Evolutionary conservation across 331 rosid genomes (phyloP).

Genomic region (Acacia pycnantha): DNA sequence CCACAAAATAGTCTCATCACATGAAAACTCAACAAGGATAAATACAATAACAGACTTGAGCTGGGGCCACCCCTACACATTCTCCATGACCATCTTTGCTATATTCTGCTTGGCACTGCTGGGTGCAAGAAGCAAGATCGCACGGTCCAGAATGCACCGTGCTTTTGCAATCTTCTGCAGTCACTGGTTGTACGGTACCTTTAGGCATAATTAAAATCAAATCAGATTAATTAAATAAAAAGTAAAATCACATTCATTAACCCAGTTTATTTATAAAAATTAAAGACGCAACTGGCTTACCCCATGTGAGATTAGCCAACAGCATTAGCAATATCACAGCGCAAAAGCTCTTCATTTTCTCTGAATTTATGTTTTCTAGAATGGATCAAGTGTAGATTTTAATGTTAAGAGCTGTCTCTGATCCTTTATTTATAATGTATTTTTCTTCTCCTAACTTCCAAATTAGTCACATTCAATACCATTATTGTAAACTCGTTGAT

Average conservation of each 20-base stretch:
- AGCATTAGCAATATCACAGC: background rate
- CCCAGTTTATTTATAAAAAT: background rate
- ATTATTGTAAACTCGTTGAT: rapidly evolving
- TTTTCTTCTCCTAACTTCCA: too few species aligned
- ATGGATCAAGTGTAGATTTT: too few species aligned
- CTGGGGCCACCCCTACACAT: background rate
- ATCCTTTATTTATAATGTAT: too few species aligned
- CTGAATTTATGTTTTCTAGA: too few species aligned
- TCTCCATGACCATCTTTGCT: background rate
- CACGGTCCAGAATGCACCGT: background rate
- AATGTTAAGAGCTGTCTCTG: too few species aligned
- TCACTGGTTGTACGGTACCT: background rate
- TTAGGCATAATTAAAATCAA: background rate
- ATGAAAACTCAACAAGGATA: background rate
- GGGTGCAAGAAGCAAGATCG: background rate
- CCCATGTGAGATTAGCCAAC: background rate
- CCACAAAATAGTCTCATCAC: background rate
- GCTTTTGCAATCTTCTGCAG: background rate
- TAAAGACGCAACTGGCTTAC: background rate
- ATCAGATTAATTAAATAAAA: background rate
- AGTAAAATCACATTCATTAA: background rate
- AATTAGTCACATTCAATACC: too few species aligned
- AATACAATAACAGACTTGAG: background rate
- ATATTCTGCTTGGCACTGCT: background rate
- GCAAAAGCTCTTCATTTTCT: background rate